A percentile compares a stretch with the other conserved stretches of the same genome.
These are phyloP conservation scores for Xylaria intraflava DNA, from an alignment of 495 filamentous ascomycete genomes.

Conservation along the genomic window DNA sequence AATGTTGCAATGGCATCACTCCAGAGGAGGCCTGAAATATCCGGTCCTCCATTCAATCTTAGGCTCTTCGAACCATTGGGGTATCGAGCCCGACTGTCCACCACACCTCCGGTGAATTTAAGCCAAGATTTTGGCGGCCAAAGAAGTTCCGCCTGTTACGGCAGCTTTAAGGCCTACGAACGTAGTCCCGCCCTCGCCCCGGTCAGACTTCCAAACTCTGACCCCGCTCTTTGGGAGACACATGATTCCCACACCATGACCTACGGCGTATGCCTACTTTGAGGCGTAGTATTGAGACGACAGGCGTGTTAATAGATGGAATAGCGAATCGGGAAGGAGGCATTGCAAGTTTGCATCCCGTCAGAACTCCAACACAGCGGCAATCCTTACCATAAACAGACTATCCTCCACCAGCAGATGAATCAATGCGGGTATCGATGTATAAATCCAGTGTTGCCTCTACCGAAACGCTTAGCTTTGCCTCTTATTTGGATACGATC, in stretches of 20 bases:
- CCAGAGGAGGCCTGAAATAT: no score
- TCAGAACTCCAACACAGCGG: background rate
- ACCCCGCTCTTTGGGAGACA: no score
- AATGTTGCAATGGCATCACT: no score
- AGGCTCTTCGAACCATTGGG: background rate
- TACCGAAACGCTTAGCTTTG: background rate
- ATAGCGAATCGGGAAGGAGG: slow-evolving; percentile 8
- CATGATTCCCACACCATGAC: background rate
- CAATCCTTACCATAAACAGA: slow-evolving; percentile 3
- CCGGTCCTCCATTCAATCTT: background rate
- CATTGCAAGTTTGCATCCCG: background rate
- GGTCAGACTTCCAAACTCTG: no score
- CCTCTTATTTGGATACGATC: background rate
- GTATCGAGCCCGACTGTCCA: background rate
- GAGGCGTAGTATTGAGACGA: background rate
- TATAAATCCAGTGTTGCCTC: background rate
- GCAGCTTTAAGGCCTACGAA: no score
- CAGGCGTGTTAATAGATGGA: background rate
- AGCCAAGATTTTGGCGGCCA: background rate
- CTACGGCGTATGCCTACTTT: background rate
- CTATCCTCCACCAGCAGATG: background rate
- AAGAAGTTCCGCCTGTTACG: no score
- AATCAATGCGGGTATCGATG: background rate
- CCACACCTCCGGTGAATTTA: background rate
- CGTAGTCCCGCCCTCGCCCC: no score